Evolutionary conservation across 441 rosid species (phyloP).

Genomic region (Populus tomentosa): DNA sequence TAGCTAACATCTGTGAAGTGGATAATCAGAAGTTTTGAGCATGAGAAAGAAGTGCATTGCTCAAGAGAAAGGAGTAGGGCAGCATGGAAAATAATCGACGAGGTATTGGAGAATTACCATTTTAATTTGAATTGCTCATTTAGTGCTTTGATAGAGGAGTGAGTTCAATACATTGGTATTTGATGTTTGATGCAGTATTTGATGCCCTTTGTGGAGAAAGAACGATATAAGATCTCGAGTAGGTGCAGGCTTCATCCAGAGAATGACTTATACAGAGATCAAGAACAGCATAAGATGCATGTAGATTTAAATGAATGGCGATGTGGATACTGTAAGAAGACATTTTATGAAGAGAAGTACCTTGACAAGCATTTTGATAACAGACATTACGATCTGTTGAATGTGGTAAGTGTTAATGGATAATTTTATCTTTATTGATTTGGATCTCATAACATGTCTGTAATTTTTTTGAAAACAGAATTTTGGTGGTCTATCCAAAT

Average conservation of each 20-base stretch:
- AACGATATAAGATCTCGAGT: conserved; percentile 47
- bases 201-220: conserved; percentile 85
- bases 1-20: neutral
- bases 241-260: conserved; percentile 82
- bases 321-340: conserved; percentile 89
- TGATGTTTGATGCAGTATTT: conserved; percentile 52
- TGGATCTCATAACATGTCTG: neutral
- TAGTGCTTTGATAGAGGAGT: neutral
- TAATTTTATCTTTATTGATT: conserved; percentile 16
- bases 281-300: conserved; percentile 78
- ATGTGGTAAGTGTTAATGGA: conserved; percentile 48
- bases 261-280: conserved; percentile 78
- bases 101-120: conserved; percentile 40
- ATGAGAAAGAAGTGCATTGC: conserved; percentile 68
- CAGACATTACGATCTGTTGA: conserved; percentile 70
- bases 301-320: conserved; percentile 73
- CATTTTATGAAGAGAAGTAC: conserved; percentile 68
- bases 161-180: neutral
- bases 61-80: conserved; percentile 90
- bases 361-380: conserved; percentile 78
- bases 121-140: neutral
- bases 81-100: conserved; percentile 79
- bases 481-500: neutral
- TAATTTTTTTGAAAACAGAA: neutral
- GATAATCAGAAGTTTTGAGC: conserved; percentile 32